phyloP scores from a whole-genome alignment of 2,329 filamentous ascomycete genomes.

The Colletotrichum chlorophyti region DNA sequence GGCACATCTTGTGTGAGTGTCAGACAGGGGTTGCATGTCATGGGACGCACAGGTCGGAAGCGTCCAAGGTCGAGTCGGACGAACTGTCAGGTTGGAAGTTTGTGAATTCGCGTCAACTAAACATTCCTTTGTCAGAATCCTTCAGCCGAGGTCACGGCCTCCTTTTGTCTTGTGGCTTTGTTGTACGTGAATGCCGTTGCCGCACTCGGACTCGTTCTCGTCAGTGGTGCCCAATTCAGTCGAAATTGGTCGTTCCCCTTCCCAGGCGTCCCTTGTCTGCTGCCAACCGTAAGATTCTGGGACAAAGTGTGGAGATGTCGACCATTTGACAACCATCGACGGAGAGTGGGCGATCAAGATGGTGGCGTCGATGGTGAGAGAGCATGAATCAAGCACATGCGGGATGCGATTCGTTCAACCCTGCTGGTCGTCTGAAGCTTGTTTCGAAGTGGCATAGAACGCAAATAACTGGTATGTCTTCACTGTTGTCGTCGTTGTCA shows the following conservation, averaged over 20 bases:
- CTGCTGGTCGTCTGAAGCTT: slow-evolving; percentile 14
- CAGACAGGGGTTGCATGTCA: slow-evolving; percentile 20
- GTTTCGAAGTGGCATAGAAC: slow-evolving; percentile 6
- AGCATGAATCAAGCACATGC: slow-evolving; percentile 7
- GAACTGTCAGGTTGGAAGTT: slow-evolving; percentile 21
- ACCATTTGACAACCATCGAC: not conserved
- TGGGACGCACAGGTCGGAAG: not conserved
- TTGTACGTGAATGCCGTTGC: not conserved
- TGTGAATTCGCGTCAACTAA: not conserved
- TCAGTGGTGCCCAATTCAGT: slow-evolving; percentile 2
- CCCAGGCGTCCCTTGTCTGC: slow-evolving; percentile 10
- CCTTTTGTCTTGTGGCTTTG: not conserved
- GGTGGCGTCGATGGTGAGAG: not conserved
- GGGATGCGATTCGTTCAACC: slow-evolving; percentile 14
- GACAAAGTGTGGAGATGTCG: not conserved
- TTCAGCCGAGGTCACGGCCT: slow-evolving; percentile 9
- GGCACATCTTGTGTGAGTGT: not conserved
- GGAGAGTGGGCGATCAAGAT: not conserved
- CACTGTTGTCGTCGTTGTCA: not conserved
- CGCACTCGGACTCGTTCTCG: slow-evolving; percentile 28
- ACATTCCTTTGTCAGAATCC: not conserved
- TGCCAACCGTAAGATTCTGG: not conserved
- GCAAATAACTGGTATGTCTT: not conserved
- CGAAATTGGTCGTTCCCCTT: not conserved
- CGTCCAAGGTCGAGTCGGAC: slow-evolving; percentile 8